phyloP scores from a whole-genome alignment of 352 stramenopile genomes.

The Globisporangium okanoganense region DNA sequence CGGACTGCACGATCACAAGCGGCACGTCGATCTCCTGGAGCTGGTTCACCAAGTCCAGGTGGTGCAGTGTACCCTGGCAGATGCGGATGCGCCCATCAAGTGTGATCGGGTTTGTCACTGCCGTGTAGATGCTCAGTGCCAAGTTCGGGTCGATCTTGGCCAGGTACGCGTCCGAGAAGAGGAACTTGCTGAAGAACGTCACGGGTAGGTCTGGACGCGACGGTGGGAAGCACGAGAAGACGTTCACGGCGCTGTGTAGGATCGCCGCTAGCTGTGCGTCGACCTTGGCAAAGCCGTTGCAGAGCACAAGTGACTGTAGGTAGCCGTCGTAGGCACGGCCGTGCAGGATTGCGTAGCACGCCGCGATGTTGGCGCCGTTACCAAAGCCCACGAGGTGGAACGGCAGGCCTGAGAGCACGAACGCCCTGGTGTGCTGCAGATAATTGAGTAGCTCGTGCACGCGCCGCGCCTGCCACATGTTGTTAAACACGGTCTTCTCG shows the following conservation, averaged over 20 bases:
- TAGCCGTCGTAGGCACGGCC: conserved; percentile 38
- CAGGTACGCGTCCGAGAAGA: conserved; percentile 92
- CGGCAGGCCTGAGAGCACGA: conserved; percentile 58
- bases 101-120: conserved; percentile 90
- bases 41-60: conserved; percentile 60
- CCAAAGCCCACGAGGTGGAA: conserved; percentile 90
- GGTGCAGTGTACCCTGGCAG: conserved; percentile 71
- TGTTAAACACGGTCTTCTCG: conserved; percentile 67
- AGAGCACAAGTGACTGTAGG: conserved; percentile 70
- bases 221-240: conserved; percentile 81
- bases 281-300: conserved; percentile 84
- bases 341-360: conserved; percentile 58
- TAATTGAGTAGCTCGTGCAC: conserved; percentile 86
- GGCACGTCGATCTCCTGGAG: conserved; percentile 60
- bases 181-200: conserved; percentile 87
- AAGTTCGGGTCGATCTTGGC: conserved; percentile 80
- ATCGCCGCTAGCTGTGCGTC: conserved; percentile 75
- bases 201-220: conserved; percentile 82
- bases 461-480: conserved; percentile 74
- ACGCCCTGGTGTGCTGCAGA: conserved; percentile 63
- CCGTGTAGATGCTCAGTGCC: conserved; percentile 91
- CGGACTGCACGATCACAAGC: conserved; percentile 84
- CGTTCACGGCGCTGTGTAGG: conserved; percentile 75
- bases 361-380: conserved; percentile 84
- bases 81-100: conserved; percentile 84